Percentiles rank a stretch among this genome's conserved stretches.
These are phyloP conservation scores for Lepidium campestre DNA, from an alignment of 441 rosid species.

Conservation along the genomic window DNA sequence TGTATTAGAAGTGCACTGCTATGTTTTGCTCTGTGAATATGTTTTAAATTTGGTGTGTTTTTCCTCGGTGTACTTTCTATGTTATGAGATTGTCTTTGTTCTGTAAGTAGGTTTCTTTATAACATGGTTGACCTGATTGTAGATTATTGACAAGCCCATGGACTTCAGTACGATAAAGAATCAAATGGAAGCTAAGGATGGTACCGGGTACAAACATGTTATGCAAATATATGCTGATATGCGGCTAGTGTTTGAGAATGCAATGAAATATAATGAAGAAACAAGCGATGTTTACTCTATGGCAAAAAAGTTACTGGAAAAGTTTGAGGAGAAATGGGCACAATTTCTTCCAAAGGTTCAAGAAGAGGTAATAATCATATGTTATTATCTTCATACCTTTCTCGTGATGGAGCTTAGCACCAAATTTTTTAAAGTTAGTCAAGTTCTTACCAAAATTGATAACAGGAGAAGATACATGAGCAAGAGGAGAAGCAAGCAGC, in stretches of 20 bases:
- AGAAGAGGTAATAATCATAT: constrained; percentile 58
- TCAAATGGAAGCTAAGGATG: constrained; percentile 93
- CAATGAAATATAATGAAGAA: constrained; percentile 87
- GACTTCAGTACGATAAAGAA: constrained; percentile 84
- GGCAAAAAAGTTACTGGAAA: constrained; percentile 80
- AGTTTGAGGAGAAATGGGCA: constrained; percentile 88
- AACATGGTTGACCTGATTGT: constrained; percentile 13
- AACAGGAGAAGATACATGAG: constrained; percentile 71
- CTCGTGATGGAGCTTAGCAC: not conserved
- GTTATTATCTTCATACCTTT: not conserved
- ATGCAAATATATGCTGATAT: constrained; percentile 79
- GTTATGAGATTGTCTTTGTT: not conserved
- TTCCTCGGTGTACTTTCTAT: not conserved
- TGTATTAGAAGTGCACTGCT: not conserved
- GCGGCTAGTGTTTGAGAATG: constrained; percentile 82
- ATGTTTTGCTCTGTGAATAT: not conserved
- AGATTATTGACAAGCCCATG: constrained; percentile 97
- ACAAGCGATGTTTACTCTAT: constrained; percentile 63
- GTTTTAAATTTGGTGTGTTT: not conserved
- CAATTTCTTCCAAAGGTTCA: constrained; percentile 72
- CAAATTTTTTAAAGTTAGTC: not conserved
- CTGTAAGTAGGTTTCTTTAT: not conserved
- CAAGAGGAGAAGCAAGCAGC: constrained; percentile 76
- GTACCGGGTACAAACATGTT: constrained; percentile 80
- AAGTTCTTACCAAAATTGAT: not conserved